These are phyloP conservation scores for Fusarium ramigenum DNA, from an alignment of 2,329 filamentous ascomycete genomes.

Conservation along the genomic window DNA sequence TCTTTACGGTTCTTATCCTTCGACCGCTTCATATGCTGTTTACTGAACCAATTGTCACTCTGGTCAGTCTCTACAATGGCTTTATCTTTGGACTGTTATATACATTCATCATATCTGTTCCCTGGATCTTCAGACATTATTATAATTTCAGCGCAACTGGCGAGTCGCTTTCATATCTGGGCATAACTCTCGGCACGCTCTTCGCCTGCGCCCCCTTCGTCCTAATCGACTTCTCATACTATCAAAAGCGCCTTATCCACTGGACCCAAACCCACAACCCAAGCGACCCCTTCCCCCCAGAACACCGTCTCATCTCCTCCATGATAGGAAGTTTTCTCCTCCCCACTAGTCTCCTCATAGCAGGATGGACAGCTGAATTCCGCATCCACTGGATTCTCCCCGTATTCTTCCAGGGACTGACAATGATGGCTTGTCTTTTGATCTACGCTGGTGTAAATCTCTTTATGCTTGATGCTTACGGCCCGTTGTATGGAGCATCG, in stretches of 20 bases:
- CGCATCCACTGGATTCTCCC: slow-evolving; percentile 9
- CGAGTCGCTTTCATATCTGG: slow-evolving; percentile 21
- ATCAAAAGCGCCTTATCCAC: slow-evolving; percentile 12
- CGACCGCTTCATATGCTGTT: slow-evolving; percentile 27
- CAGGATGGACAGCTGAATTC: slow-evolving; percentile 26
- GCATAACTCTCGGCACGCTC: slow-evolving; percentile 17
- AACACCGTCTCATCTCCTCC: slow-evolving; percentile 20
- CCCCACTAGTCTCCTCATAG: background rate
- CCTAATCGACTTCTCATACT: slow-evolving; percentile 22
- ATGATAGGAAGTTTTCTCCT: slow-evolving; percentile 26
- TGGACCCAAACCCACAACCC: background rate
- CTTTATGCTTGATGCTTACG: slow-evolving; percentile 28
- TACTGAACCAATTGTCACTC: slow-evolving; percentile 17
- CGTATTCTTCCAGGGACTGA: slow-evolving; percentile 15
- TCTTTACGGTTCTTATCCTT: slow-evolving; percentile 28
- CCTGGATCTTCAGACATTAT: slow-evolving; percentile 22
- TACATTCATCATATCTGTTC: slow-evolving; percentile 27
- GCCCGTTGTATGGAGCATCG: slow-evolving; percentile 14
- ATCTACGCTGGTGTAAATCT: slow-evolving; percentile 21
- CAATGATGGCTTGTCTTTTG: slow-evolving; percentile 9
- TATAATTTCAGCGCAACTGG: background rate
- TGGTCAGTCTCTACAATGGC: slow-evolving; percentile 27
- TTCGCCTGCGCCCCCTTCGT: slow-evolving; percentile 18
- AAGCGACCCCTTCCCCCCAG: background rate
- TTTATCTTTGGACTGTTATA: slow-evolving; percentile 29